Base-by-base conservation (phyloP, 768 basidiomycete genomes). In the Amylocystis lapponica region DNA sequence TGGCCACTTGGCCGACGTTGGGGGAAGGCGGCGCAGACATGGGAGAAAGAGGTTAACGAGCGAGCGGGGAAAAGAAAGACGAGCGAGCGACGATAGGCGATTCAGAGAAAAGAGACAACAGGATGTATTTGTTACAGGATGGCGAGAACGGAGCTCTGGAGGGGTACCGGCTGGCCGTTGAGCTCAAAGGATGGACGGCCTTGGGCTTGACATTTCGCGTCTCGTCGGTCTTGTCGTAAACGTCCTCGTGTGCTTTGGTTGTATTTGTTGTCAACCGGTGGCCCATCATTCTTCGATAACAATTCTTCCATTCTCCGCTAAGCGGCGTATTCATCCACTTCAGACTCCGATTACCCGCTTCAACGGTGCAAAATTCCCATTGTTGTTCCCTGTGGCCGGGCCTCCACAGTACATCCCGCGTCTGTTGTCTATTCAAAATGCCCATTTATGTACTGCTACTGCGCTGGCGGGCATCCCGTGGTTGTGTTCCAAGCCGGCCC, bases 401-500 rank as follows among this genome's bases (percentile, higher is more conserved):
- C n/a, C n/a, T n/a, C n/a, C n/a, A n/a, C n/a, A n/a, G n/a, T n/a
- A n/a, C n/a, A n/a, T n/a, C n/a, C n/a, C n/a, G n/a, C n/a, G n/a
- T n/a, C n/a, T n/a, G n/a, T n/a, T n/a, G n/a, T n/a, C n/a, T n/a
- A n/a, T n/a, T n/a, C n/a, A 34, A 34, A 6, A 33, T 14, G 5
- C 4, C 20, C 16, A 36, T 11, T 19, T 21, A 36, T 17, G 17
- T 6, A 17, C 10, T 29, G 22, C 26, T 38, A 31, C 17, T 12
- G 43, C 25, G 43, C 22, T 4, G 43, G 43, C 16, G 43, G 43
- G 14, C 27, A 37, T n/a, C 86, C 86, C 2, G 72, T 81, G 7
- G 77, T 76, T 6, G 86, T 90, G 54, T 79, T 74, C 88, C 88
- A 92, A 2, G 62, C 70, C 0, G 67, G 54, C 0, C 86, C 87